Evolutionary conservation across 306 rosid species (phyloP).

Genomic region (Lablab purpureus): DNA sequence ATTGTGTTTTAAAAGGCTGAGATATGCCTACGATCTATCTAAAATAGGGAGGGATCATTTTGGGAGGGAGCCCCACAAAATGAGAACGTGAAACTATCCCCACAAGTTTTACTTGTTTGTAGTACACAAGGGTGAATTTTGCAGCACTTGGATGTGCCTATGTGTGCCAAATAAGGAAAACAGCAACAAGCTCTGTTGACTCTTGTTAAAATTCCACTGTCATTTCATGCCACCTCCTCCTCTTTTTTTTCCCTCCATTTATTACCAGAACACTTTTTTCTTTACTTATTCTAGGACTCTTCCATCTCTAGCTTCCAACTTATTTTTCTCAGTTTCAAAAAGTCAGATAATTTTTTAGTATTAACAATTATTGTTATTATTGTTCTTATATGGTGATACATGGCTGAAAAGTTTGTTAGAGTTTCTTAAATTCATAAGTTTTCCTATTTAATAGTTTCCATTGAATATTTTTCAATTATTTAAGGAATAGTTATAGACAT

Average conservation of each 20-base stretch:
- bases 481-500: too few species aligned
- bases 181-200: neutral
- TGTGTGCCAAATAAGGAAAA: constrained; percentile 44
- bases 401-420: too few species aligned
- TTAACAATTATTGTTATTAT: too few species aligned
- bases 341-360: too few species aligned
- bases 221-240: constrained; percentile 7
- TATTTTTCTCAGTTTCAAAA: too few species aligned
- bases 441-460: too few species aligned
- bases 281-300: neutral
- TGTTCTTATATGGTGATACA: too few species aligned
- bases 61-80: constrained; percentile 53
- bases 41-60: constrained; percentile 43
- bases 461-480: too few species aligned
- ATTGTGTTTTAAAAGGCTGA: constrained; percentile 35
- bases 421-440: too few species aligned
- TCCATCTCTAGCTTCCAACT: neutral
- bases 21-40: constrained; percentile 36
- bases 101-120: neutral
- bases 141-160: constrained; percentile 22
- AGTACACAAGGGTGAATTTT: constrained; percentile 38
- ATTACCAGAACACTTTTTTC: neutral
- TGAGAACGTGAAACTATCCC: constrained; percentile 40
- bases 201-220: constrained; percentile 18
- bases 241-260: constrained; percentile 29